These are phyloP conservation scores for Neurospora sp. DNA, from an alignment of 2,329 filamentous ascomycete species.

Conservation along the genomic window DNA sequence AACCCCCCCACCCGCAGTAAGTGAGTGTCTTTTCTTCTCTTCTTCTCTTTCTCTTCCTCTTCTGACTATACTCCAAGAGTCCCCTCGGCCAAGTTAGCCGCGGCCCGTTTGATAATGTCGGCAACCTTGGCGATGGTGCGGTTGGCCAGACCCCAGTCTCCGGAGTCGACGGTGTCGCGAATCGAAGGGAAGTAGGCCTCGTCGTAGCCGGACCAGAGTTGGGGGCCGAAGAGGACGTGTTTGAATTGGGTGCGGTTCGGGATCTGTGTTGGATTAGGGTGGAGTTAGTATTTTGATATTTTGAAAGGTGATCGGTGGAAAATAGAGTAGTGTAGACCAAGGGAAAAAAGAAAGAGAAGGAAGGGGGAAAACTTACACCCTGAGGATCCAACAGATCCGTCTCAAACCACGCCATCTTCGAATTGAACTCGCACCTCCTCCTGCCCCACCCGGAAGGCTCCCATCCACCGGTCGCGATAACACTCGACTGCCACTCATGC, in stretches of 20 bases:
- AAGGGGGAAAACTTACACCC: slow-evolving; percentile 51
- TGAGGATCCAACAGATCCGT: slow-evolving; percentile 70
- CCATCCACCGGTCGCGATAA: slow-evolving; percentile 63
- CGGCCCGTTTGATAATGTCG: slow-evolving; percentile 53
- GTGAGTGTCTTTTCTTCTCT: neutral
- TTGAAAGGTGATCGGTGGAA: too few relatives aligned
- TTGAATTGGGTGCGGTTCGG: slow-evolving; percentile 88
- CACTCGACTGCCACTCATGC: slow-evolving; percentile 60
- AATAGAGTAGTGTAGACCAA: neutral
- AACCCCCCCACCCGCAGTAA: neutral
- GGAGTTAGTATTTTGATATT: slow-evolving; percentile 7
- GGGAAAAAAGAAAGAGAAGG: neutral
- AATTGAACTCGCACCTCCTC: slow-evolving; percentile 67
- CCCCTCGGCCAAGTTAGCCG: slow-evolving; percentile 18
- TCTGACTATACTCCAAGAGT: neutral
- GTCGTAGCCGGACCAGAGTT: slow-evolving; percentile 62
- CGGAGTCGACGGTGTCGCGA: slow-evolving; percentile 63
- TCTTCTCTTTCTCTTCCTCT: neutral
- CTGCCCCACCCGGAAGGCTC: slow-evolving; percentile 60
- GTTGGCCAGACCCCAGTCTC: slow-evolving; percentile 61
- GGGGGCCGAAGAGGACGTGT: slow-evolving; percentile 80
- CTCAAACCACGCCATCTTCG: slow-evolving; percentile 71
- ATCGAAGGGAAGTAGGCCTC: slow-evolving; percentile 72
- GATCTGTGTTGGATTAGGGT: slow-evolving; percentile 34
- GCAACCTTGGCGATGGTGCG: slow-evolving; percentile 63